Conservation (phyloP, 306 rosid genomes). For the Vigna mungo region DNA sequence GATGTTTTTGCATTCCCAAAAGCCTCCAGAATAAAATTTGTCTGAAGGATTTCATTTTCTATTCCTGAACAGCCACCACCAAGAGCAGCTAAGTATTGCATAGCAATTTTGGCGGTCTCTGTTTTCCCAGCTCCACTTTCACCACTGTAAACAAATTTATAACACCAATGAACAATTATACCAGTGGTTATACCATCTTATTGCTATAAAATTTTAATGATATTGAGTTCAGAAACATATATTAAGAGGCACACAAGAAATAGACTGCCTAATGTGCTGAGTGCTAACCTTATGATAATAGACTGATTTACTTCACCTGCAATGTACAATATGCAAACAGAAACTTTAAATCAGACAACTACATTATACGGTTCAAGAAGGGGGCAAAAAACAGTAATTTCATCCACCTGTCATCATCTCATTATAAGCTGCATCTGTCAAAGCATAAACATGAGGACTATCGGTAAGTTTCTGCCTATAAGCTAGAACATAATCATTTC, state of each 20-base stretch:
- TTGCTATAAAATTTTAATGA: slow-evolving; percentile 7
- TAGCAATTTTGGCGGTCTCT: slow-evolving; percentile 87
- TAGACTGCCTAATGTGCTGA: slow-evolving; percentile 29
- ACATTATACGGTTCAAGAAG: slow-evolving; percentile 29
- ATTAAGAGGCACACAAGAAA: slow-evolving; percentile 22
- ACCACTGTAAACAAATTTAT: slow-evolving; percentile 65
- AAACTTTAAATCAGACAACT: slow-evolving; percentile 42
- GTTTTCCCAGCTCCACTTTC: slow-evolving; percentile 99
- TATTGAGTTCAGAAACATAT: slow-evolving; percentile 30
- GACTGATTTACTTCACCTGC: slow-evolving; percentile 93
- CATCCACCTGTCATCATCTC: slow-evolving; percentile 84
- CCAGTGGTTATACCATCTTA: slow-evolving; percentile 1
- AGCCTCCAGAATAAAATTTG: slow-evolving; percentile 83
- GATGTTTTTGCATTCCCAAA: slow-evolving; percentile 96
- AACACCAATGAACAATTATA: slow-evolving; percentile 28
- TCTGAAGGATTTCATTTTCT: slow-evolving; percentile 70
- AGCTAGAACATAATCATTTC: slow-evolving; percentile 64
- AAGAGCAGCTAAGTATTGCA: slow-evolving; percentile 84
- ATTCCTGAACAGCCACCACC: slow-evolving; percentile 76
- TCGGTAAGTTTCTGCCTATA: slow-evolving; percentile 66
- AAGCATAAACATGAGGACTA: slow-evolving; percentile 85
- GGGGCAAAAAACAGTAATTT: slow-evolving; percentile 17
- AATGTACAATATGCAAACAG: slow-evolving; percentile 46
- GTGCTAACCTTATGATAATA: slow-evolving; percentile 86
- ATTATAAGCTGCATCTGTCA: slow-evolving; percentile 76